Evolutionary conservation across 352 stramenopile species (phyloP).

Genomic region (Globisporangium paddicum): DNA sequence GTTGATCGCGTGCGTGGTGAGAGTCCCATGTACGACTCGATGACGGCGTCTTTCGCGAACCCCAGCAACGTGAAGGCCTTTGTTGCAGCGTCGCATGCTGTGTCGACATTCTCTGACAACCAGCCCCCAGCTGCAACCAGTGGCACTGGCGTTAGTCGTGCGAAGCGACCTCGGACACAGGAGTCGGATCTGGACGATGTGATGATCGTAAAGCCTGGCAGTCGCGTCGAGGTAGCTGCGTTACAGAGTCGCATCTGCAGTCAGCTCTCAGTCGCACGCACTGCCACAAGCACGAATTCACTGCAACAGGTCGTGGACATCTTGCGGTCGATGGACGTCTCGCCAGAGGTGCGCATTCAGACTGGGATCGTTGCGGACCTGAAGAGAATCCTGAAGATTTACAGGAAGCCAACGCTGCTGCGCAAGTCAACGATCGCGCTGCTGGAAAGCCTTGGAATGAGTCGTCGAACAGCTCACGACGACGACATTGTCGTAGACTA

Average conservation of each 20-base stretch:
- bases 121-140: constrained; percentile 5
- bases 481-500: constrained; percentile 44
- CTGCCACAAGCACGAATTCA: constrained; percentile 50
- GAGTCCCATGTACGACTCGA: constrained; percentile 64
- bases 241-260: constrained; percentile 69
- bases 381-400: constrained; percentile 73
- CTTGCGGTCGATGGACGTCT: constrained; percentile 70
- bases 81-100: constrained; percentile 42
- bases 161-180: constrained; percentile 57
- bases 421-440: constrained; percentile 66
- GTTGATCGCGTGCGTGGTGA: constrained; percentile 64
- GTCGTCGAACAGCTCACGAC: constrained; percentile 38
- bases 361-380: constrained; percentile 66
- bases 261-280: constrained; percentile 50
- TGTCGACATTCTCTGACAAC: constrained; percentile 45
- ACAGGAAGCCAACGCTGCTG: constrained; percentile 77
- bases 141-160: constrained; percentile 11
- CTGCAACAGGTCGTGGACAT: constrained; percentile 79
- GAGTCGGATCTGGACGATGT: constrained; percentile 64
- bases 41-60: constrained; percentile 54
- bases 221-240: constrained; percentile 52
- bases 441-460: constrained; percentile 70
- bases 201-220: constrained; percentile 60
- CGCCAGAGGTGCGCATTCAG: constrained; percentile 65
- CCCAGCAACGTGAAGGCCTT: constrained; percentile 55